Conservation (phyloP, 176 grass and related monocot species). For the Oryza meyeriana region DNA sequence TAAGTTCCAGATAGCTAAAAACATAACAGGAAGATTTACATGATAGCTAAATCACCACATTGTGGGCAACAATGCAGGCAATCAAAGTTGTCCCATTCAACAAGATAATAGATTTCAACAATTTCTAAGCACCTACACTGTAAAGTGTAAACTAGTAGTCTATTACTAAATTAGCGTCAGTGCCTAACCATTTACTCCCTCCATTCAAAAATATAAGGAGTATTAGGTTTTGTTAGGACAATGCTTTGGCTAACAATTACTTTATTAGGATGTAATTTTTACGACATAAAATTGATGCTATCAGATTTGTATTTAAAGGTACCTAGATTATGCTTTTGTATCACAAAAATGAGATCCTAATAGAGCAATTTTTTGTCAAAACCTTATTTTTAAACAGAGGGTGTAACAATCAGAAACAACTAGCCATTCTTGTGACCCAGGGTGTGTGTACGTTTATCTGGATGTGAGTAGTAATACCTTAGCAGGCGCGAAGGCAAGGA, state of each 20-base stretch:
- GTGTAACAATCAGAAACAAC: background rate
- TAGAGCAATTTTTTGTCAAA: too few species aligned
- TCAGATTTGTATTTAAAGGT: too few species aligned
- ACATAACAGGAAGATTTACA: background rate
- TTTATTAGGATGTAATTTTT: too few species aligned
- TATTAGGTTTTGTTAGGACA: too few species aligned
- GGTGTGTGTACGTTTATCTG: background rate
- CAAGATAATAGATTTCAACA: background rate
- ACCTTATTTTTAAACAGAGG: too few species aligned
- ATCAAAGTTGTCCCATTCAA: background rate
- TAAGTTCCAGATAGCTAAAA: background rate
- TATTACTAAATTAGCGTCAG: background rate
- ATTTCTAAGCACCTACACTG: background rate
- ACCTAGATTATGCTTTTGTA: too few species aligned
- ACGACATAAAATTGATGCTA: too few species aligned
- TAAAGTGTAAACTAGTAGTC: too few species aligned
- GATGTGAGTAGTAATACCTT: slow-evolving; percentile 50
- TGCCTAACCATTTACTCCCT: background rate
- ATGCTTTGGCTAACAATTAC: too few species aligned
- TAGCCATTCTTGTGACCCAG: background rate
- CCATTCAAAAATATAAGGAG: too few species aligned
- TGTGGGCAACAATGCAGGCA: background rate
- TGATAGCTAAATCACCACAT: background rate
- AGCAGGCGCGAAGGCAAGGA: slow-evolving; percentile 54
- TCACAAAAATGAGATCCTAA: too few species aligned